These are phyloP conservation scores for Limonium bicolor DNA, from an alignment of 148 eudicot species.

Conservation along the genomic window DNA sequence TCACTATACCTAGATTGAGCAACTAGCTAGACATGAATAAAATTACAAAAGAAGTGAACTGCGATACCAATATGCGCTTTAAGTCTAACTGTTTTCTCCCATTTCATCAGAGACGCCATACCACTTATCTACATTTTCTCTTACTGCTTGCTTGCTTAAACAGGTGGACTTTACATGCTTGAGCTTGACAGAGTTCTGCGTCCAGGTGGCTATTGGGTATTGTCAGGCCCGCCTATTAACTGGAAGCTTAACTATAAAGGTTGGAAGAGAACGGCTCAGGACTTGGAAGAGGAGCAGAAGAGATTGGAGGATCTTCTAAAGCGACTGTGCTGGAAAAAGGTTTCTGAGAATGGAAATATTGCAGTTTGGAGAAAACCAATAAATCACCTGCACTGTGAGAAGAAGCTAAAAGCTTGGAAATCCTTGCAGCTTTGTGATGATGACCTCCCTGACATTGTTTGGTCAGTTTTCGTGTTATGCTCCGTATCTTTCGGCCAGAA, in stretches of 20 bases:
- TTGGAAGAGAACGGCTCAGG: conserved; percentile 28
- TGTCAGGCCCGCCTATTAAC: conserved; percentile 57
- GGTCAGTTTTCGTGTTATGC: conserved; percentile 22
- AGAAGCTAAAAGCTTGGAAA: conserved; percentile 18
- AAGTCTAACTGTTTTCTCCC: neutral
- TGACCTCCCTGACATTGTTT: conserved; percentile 49
- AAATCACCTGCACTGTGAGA: conserved; percentile 23
- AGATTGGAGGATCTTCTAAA: conserved; percentile 28
- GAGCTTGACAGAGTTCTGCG: conserved; percentile 51
- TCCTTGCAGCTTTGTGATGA: conserved; percentile 42
- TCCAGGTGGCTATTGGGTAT: conserved; percentile 64
- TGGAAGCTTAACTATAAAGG: conserved; percentile 38
- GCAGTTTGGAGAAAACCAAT: conserved; percentile 41
- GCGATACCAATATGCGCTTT: neutral
- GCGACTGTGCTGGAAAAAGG: conserved; percentile 45
- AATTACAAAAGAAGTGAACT: too few relatives aligned
- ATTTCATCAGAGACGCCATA: neutral
- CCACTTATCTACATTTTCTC: neutral
- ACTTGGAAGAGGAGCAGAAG: conserved; percentile 24
- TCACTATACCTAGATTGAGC: too few relatives aligned
- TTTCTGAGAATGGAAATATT: conserved; percentile 29
- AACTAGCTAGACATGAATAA: too few relatives aligned
- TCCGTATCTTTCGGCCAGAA: too few relatives aligned
- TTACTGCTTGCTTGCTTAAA: neutral
- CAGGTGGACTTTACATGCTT: conserved; percentile 44